Percentiles rank a stretch among this genome's conserved stretches.
These are phyloP conservation scores for Apophysomyces trapeziformis DNA, from an alignment of 371 early-diverging fungal species.

Conservation along the genomic window DNA sequence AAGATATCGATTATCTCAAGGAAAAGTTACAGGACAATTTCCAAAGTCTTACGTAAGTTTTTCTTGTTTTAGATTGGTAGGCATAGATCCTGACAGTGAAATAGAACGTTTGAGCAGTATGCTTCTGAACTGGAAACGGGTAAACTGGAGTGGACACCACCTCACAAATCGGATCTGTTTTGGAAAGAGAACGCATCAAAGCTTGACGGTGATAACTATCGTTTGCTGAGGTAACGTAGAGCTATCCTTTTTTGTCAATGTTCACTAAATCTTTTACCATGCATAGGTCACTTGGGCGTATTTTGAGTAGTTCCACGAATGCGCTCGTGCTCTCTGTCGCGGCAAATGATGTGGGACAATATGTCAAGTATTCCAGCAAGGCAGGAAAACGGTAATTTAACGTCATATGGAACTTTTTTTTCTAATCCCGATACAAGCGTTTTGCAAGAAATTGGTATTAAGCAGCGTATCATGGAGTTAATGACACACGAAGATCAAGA, in stretches of 20 bases:
- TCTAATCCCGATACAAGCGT: constrained; percentile 44
- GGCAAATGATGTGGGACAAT: constrained; percentile 93
- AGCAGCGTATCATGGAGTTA: constrained; percentile 92
- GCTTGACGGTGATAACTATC: constrained; percentile 80
- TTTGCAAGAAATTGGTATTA: constrained; percentile 89
- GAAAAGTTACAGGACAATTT: constrained; percentile 76
- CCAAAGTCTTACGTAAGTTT: constrained; percentile 70
- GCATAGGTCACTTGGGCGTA: constrained; percentile 63
- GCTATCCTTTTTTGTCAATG: neutral
- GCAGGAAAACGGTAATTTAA: constrained; percentile 74
- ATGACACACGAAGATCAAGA: constrained; percentile 87
- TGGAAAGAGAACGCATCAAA: constrained; percentile 88
- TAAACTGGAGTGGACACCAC: constrained; percentile 92
- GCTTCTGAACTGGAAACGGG: constrained; percentile 86
- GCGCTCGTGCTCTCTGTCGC: constrained; percentile 83
- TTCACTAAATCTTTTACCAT: constrained; percentile 13
- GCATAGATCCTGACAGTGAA: neutral
- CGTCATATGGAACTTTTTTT: neutral
- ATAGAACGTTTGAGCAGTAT: constrained; percentile 94
- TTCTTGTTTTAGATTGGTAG: neutral
- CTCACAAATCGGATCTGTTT: constrained; percentile 89
- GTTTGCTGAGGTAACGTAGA: constrained; percentile 61
- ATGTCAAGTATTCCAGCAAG: constrained; percentile 81
- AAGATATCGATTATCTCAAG: constrained; percentile 78
- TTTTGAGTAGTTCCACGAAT: constrained; percentile 69